Evolutionary conservation across 768 basidiomycete species (phyloP), one percentile per base, ranked within the genome.

Genomic region (Collybia sp.): DNA sequence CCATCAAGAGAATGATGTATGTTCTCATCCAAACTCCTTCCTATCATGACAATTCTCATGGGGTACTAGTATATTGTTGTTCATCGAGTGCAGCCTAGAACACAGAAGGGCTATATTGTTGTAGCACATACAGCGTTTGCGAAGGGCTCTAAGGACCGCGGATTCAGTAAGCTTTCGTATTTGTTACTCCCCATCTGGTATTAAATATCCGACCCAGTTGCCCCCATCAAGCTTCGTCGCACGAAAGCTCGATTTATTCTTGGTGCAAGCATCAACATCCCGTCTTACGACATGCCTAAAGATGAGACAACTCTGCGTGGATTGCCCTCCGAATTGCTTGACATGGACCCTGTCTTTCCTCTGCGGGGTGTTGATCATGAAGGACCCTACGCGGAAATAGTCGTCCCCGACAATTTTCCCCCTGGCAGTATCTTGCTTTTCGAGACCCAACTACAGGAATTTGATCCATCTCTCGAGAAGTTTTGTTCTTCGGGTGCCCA

Each of bases 371-470:
- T 72, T n/a, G 88, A 89, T 53, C 60, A 54, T 25, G 80, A 82
- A 48, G 85, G 85, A 1, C 76, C 83, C 0, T 90, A 74, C 63
- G 78, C 85, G 16, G 88, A 93, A 60, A 82, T 98, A 48, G 56
- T 77, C 15, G 80, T 96, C 1, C 96, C 96, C 0, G 85, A 93
- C 32, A 70, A 73, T 55, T 99, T 98, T 67, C 93, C 94, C n/a
- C 93, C 95, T 0, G 95, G 95, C 9, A 92, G 89, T 49, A 80
- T 98, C 57, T 83, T 97, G 86, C 56, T 99, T 15, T 97, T 97
- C 58, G 81, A 85, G 58, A 96, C 94, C 0, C 82, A 88, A 53
- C 73, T 90, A 42, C 79, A 90, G 54, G 82, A 84, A 17, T 66
- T 87, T 46, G 88, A 92, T 47, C 51, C 75, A 2, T 65, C 74